Percentiles rank a stretch among this genome's conserved stretches.
phyloP scores from a whole-genome alignment of 2,329 filamentous ascomycete genomes.

The Stylonectria norvegica region DNA sequence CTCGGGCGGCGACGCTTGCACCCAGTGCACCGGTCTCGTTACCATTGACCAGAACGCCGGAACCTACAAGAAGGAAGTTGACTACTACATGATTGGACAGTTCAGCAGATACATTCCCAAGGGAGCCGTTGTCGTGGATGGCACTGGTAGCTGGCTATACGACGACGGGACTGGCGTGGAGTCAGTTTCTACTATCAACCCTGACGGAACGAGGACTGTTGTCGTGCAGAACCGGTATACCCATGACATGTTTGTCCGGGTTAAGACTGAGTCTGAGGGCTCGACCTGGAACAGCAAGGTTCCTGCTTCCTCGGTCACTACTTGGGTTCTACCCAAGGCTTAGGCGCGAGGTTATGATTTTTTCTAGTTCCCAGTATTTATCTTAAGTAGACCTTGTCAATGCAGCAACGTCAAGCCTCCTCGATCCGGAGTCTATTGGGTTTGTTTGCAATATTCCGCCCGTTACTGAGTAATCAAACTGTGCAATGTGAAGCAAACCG shows the following conservation, averaged over 20 bases:
- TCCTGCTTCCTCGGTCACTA: conserved; percentile 33
- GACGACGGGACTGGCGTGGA: conserved; percentile 38
- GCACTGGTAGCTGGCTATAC: conserved; percentile 44
- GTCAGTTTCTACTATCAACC: conserved; percentile 45
- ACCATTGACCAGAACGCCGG: conserved; percentile 45
- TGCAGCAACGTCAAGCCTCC: no score
- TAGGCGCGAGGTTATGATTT: neutral
- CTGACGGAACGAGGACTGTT: conserved; percentile 43
- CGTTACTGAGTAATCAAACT: no score
- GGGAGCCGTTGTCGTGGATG: conserved; percentile 41
- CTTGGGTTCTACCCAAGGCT: conserved; percentile 35
- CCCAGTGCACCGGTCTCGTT: conserved; percentile 49
- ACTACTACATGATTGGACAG: conserved; percentile 54
- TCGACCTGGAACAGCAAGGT: conserved; percentile 40
- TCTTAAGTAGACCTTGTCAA: no score
- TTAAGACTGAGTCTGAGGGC: conserved; percentile 31
- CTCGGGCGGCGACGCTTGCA: conserved; percentile 37
- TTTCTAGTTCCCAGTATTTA: no score
- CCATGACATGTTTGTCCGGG: conserved; percentile 42
- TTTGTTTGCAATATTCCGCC: no score
- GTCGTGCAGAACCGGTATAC: conserved; percentile 44
- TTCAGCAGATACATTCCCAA: conserved; percentile 47
- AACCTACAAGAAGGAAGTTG: conserved; percentile 44
- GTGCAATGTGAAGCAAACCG: no score
- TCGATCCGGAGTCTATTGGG: no score